Percentiles rank a stretch among this genome's conserved stretches.
Evolutionary conservation across 1,284 basidiomycete species (phyloP).

Genomic region (Tremellales sp.): DNA sequence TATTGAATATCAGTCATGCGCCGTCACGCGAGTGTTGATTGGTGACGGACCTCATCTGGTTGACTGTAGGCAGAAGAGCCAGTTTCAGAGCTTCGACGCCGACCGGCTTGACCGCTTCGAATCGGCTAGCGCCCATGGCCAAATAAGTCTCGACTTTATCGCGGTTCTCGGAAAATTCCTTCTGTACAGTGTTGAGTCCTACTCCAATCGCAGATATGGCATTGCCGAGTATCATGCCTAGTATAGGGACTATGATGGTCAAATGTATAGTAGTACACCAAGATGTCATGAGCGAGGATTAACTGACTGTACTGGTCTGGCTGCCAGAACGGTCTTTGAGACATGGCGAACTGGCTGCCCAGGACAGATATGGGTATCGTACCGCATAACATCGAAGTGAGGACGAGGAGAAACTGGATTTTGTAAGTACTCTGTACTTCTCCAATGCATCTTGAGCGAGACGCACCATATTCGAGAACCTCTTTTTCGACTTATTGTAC

Average conservation of each 20-base stretch:
- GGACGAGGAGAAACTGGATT: slow-evolving; percentile 62
- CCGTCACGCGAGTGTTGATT: neutral
- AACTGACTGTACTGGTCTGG: slow-evolving; percentile 70
- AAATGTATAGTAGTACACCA: neutral
- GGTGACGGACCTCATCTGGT: slow-evolving; percentile 67
- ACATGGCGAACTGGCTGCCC: slow-evolving; percentile 73
- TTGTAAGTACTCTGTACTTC: neutral
- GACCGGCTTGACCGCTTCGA: slow-evolving; percentile 74
- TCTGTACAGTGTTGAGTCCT: slow-evolving; percentile 53
- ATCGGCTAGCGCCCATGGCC: slow-evolving; percentile 70
- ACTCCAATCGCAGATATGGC: slow-evolving; percentile 72
- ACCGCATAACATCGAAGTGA: slow-evolving; percentile 65
- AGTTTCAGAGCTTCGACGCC: slow-evolving; percentile 70
- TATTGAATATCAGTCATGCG: slow-evolving; percentile 37
- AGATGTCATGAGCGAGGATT: neutral
- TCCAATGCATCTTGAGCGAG: too few species aligned
- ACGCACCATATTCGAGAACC: slow-evolving; percentile 68
- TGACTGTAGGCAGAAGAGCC: slow-evolving; percentile 73
- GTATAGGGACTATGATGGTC: slow-evolving; percentile 76
- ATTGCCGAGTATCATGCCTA: slow-evolving; percentile 82
- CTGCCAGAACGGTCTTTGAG: slow-evolving; percentile 69
- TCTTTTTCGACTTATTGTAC: slow-evolving; percentile 67
- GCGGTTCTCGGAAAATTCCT: slow-evolving; percentile 58
- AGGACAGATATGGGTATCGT: slow-evolving; percentile 76
- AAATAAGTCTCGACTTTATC: slow-evolving; percentile 80